phyloP scores from a whole-genome alignment of 2,329 filamentous ascomycete species.

The Dothidotthia symphoricarpi region DNA sequence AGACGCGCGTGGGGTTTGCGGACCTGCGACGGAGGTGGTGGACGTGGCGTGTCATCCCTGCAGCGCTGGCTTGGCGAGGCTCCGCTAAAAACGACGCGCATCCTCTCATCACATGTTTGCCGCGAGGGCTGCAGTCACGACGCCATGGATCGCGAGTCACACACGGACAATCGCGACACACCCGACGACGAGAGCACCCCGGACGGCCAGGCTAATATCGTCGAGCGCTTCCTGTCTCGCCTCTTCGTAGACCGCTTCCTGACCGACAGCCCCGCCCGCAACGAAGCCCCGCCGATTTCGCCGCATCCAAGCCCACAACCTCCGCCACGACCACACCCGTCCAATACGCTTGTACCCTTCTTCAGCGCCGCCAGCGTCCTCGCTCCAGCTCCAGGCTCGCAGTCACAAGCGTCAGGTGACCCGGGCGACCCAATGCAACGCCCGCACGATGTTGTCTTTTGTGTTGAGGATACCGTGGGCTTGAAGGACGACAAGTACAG shows the following conservation, averaged over 20 bases:
- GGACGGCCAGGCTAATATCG: slow-evolving; percentile 3
- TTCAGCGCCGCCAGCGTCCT: slow-evolving; percentile 21
- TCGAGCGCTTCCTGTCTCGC: slow-evolving; percentile 21
- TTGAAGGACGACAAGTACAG: slow-evolving; percentile 41
- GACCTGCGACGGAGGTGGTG: slow-evolving; percentile 14
- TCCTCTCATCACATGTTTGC: slow-evolving; percentile 17
- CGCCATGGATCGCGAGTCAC: slow-evolving; percentile 13
- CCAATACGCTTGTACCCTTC: slow-evolving; percentile 21
- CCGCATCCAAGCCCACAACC: slow-evolving; percentile 4
- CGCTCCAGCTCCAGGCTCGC: slow-evolving; percentile 5
- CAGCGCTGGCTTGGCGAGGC: slow-evolving; percentile 3
- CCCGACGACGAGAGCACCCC: slow-evolving; percentile 4
- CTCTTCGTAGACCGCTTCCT: slow-evolving; percentile 27
- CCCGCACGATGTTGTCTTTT: slow-evolving; percentile 32
- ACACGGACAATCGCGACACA: slow-evolving; percentile 5
- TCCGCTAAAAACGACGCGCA: slow-evolving; percentile 3
- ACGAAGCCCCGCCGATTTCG: slow-evolving; percentile 13
- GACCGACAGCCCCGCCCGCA: slow-evolving; percentile 12
- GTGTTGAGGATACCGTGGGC: slow-evolving; percentile 45
- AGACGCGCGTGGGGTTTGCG: slow-evolving; percentile 4
- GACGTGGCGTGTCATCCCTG: slow-evolving; percentile 4
- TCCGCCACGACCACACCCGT: slow-evolving; percentile 3
- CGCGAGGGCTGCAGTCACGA: slow-evolving; percentile 5
- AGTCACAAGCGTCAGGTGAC: neutral
- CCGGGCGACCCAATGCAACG: slow-evolving; percentile 12